These are phyloP conservation scores for Cyberlindnera subsufficiens DNA, from an alignment of 805 yeast species.

Conservation along the genomic window DNA sequence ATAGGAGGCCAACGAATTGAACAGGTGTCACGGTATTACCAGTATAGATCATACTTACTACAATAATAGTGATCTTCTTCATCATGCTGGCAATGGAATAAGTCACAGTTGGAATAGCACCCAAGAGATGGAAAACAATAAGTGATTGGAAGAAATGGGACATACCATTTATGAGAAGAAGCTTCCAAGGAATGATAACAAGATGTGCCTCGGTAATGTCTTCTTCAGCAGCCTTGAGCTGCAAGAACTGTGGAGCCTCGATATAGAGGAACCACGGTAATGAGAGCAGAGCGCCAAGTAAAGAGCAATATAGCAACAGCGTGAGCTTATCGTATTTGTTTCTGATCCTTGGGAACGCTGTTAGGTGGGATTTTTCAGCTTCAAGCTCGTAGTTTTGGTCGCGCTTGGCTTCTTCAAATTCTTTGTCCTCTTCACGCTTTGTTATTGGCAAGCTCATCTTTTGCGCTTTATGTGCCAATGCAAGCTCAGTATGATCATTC, in stretches of 20 bases:
- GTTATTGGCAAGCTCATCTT: constrained; percentile 2
- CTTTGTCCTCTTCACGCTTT: constrained; percentile 7
- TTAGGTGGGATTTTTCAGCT: constrained; percentile 8
- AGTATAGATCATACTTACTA: constrained; percentile 65
- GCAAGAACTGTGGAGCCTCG: constrained; percentile 41
- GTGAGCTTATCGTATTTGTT: constrained; percentile 74
- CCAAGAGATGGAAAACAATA: constrained; percentile 74
- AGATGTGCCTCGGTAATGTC: constrained; percentile 20
- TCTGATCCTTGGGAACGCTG: constrained; percentile 15
- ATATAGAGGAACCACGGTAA: constrained; percentile 65
- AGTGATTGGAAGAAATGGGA: constrained; percentile 78
- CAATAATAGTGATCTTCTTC: constrained; percentile 81
- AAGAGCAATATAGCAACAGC: constrained; percentile 72
- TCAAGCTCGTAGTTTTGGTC: constrained; percentile 11
- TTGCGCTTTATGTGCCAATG: constrained; percentile 5
- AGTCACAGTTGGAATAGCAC: constrained; percentile 76
- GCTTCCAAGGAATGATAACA: constrained; percentile 36
- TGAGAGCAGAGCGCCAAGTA: constrained; percentile 64
- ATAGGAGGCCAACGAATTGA: constrained; percentile 44
- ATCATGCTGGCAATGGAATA: constrained; percentile 84
- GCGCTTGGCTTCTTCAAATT: constrained; percentile 5
- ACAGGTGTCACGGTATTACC: constrained; percentile 39
- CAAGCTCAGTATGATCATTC: constrained; percentile 22
- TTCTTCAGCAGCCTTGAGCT: constrained; percentile 2
- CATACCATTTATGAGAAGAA: constrained; percentile 60